phyloP scores from a whole-genome alignment of 345 rosid genomes.

The Boechera retrofracta region DNA sequence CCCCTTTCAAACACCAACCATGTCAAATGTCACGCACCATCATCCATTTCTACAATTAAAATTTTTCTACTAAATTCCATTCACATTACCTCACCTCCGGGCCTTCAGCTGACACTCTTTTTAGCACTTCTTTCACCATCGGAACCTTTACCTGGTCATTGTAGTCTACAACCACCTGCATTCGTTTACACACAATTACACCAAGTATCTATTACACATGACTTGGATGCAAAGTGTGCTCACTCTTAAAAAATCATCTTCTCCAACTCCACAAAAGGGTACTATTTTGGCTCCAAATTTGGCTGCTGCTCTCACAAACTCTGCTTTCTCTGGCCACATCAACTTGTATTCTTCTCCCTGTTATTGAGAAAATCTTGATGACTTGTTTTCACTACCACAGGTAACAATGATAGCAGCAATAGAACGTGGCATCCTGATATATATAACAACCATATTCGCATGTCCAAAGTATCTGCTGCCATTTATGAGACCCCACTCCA shows the following conservation, averaged over 20 bases:
- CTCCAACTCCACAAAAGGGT: slow-evolving; percentile 79
- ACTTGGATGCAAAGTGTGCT: slow-evolving; percentile 37
- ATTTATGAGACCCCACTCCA: slow-evolving; percentile 13
- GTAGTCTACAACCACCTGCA: slow-evolving; percentile 69
- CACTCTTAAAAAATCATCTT: slow-evolving; percentile 76
- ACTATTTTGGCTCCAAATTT: slow-evolving; percentile 80
- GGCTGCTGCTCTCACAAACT: slow-evolving; percentile 85
- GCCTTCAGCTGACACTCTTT: slow-evolving; percentile 47
- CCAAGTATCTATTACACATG: slow-evolving; percentile 7
- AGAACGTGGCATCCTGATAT: slow-evolving; percentile 8
- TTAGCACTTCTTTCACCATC: slow-evolving; percentile 48
- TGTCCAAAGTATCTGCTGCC: slow-evolving; percentile 17
- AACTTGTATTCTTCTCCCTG: slow-evolving; percentile 84
- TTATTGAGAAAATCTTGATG: slow-evolving; percentile 1
- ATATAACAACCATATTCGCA: slow-evolving; percentile 2
- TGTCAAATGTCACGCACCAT: slow-evolving; percentile 16
- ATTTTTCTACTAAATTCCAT: not conserved
- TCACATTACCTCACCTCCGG: slow-evolving; percentile 57
- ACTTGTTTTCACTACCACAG: slow-evolving; percentile 32
- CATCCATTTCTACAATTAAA: not conserved
- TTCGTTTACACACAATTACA: slow-evolving; percentile 18
- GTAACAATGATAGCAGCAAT: slow-evolving; percentile 12
- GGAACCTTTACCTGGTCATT: slow-evolving; percentile 75
- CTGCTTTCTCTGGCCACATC: slow-evolving; percentile 77
- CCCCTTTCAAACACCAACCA: slow-evolving; percentile 52